Evolutionary conservation across 192 early-diverging fungal species (phyloP), one percentile per base, ranked within the genome.

Genomic region (Coemansia sp.): DNA sequence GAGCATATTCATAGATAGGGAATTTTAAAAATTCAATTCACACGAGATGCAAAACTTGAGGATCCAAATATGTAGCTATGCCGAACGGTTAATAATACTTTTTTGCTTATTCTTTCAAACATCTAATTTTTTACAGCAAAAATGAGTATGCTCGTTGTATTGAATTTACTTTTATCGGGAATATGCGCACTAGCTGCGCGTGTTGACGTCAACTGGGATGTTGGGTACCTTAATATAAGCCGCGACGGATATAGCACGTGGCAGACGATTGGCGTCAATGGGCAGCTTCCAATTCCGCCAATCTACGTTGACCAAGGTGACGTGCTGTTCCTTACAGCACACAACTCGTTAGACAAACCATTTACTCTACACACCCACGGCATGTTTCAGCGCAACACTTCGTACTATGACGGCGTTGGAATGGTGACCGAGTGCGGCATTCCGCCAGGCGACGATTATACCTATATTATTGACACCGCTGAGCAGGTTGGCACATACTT

Each of bases 311-410:
- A 28, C 5, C 35, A 40, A 10, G 69, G 69, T 10, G 75, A 64
- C 60, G 69, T 54, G n/a, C 56, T 65, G 59, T 18, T 46, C 5
- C 40, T 69, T 40, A 56, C 43, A 2, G 67, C 58, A 11, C 49
- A 40, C 61, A 69, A 87, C 71, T 69, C 72, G 19, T 56, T 87
- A 14, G 62, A 80, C 38, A 56, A 72, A 31, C 74, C 82, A 14
- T 86, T 88, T 21, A 64, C 81, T 2, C 50, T 92, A 22, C 91
- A 89, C 77, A 60, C 79, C 5, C 92, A 94, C 73, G 92, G 92
- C 6, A 31, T 92, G 16, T 91, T 86, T 67, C 86, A 89, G 54
- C 87, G 81, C 52, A 83, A 83, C 22, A 81, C 84, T 6, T 65
- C 44, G 57, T 87, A 81, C 62, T 66, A 82, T 29, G 91, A 92